Conservation (phyloP, 2,329 filamentous ascomycete genomes). For the Pseudogymnoascus sp. region DNA sequence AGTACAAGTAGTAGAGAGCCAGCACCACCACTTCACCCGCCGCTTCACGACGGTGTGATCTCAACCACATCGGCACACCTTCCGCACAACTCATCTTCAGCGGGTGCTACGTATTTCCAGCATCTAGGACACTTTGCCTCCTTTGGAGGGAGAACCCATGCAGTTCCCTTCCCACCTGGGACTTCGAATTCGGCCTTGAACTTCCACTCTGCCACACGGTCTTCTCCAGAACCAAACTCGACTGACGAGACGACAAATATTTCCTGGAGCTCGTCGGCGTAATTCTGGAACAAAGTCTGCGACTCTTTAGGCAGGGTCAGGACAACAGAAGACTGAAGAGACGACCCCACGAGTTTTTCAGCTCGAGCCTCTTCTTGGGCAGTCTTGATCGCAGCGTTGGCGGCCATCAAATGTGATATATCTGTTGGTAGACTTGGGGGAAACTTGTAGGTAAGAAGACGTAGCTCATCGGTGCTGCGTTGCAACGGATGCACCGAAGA, state of each 20-base stretch:
- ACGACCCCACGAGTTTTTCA: conserved; percentile 69
- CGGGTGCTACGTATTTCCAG: conserved; percentile 76
- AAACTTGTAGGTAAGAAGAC: conserved; percentile 13
- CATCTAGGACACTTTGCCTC: conserved; percentile 74
- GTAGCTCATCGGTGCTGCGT: conserved; percentile 24
- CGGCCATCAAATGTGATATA: conserved; percentile 21
- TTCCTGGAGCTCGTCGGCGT: conserved; percentile 36
- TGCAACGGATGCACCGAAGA: conserved; percentile 35
- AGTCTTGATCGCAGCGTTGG: conserved; percentile 61
- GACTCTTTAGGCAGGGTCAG: conserved; percentile 39
- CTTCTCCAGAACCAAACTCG: conserved; percentile 38
- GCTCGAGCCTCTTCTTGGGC: conserved; percentile 66
- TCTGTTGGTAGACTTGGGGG: conserved; percentile 14
- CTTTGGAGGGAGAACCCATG: conserved; percentile 36
- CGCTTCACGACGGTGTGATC: neutral
- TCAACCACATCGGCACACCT: conserved; percentile 63
- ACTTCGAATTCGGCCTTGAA: conserved; percentile 20
- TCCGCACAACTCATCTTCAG: conserved; percentile 58
- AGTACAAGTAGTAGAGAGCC: conserved; percentile 7
- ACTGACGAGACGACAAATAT: conserved; percentile 67
- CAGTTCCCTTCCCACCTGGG: conserved; percentile 17
- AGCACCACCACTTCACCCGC: neutral
- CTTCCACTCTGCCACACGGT: conserved; percentile 42
- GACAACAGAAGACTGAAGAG: conserved; percentile 67
- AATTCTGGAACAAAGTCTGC: conserved; percentile 22